Base-by-base conservation (phyloP, 139 green algal genomes). In the Dunaliella primolecta region DNA sequence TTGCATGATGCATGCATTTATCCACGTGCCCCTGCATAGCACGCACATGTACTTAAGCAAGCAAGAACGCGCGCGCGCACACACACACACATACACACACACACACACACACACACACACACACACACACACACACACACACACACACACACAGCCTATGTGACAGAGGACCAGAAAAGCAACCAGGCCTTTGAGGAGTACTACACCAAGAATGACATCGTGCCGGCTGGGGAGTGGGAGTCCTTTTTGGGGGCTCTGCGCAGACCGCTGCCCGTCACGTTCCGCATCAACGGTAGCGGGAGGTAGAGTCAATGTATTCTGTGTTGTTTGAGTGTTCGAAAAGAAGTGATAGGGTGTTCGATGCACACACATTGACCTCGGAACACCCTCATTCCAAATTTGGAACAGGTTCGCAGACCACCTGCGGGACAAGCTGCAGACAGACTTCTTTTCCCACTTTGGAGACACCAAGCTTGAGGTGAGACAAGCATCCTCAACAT, bases 281-380 rank as follows among this genome's bases (percentile, higher is more conserved):
- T 99, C 89, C 93, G 97, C 81, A 99, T 99, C 89, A 99, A 99
- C 87, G 97, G 97, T 84, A 92, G 82, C 36, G 95, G 95, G 36
- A 88, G 91, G 46, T 64, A n/a, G n/a, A n/a, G n/a, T n/a, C n/a
- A n/a, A n/a, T n/a, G n/a, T n/a, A n/a, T n/a, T n/a, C n/a, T n/a
- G n/a, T n/a, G n/a, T n/a, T n/a, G n/a, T n/a, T n/a, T n/a, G n/a
- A n/a, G n/a, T n/a, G n/a, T n/a, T n/a, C n/a, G n/a, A n/a, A n/a
- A n/a, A n/a, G n/a, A n/a, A n/a, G n/a, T n/a, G n/a, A n/a, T n/a
- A n/a, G n/a, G n/a, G n/a, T n/a, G n/a, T n/a, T n/a, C n/a, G n/a
- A n/a, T n/a, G n/a, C n/a, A n/a, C n/a, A n/a, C n/a, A n/a, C n/a
- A n/a, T n/a, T n/a, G n/a, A n/a, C n/a, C n/a, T n/a, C n/a, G n/a